Percentiles rank a stretch among this genome's conserved stretches.
Conservation (phyloP, 305 asterid species). For the Ilex paraguariensis region DNA sequence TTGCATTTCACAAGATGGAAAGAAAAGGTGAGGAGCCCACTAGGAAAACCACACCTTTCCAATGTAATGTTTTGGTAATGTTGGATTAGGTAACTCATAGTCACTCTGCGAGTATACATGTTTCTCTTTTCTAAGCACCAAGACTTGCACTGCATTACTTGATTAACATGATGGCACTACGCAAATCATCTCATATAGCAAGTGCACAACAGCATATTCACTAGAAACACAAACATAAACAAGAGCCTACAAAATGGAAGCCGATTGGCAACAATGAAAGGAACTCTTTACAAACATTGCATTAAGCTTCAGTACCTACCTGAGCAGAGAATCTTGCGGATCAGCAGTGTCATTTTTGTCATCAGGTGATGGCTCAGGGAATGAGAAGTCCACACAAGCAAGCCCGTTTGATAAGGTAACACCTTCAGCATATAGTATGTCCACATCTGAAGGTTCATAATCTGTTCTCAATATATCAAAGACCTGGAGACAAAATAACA, state of each 20-base stretch:
- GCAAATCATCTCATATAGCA: too few species aligned
- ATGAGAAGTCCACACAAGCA: conserved; percentile 80
- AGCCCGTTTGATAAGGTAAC: conserved; percentile 95
- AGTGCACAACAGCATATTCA: neutral
- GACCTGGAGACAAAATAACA: conserved; percentile 46
- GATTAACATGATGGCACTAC: too few species aligned
- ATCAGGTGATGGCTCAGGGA: conserved; percentile 64
- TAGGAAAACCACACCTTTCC: too few species aligned
- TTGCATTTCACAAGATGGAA: too few species aligned
- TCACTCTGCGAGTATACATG: too few species aligned
- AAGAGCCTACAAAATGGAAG: neutral
- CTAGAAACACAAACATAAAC: conserved; percentile 2
- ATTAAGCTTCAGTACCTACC: conserved; percentile 30
- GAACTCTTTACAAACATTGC: neutral
- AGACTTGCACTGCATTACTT: too few species aligned
- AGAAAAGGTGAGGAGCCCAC: too few species aligned
- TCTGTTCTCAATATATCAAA: conserved; percentile 85
- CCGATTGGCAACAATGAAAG: neutral
- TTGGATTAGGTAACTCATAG: too few species aligned
- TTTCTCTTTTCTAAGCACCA: too few species aligned
- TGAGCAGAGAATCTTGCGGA: conserved; percentile 64
- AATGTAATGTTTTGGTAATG: too few species aligned
- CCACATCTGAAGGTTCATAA: conserved; percentile 83
- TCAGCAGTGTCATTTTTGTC: conserved; percentile 61
- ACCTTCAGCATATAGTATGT: conserved; percentile 89